A percentile compares a stretch with the other conserved stretches of the same genome.
These are phyloP conservation scores for Tricholoma hemisulphureum DNA, from an alignment of 768 basidiomycete species.

Conservation along the genomic window DNA sequence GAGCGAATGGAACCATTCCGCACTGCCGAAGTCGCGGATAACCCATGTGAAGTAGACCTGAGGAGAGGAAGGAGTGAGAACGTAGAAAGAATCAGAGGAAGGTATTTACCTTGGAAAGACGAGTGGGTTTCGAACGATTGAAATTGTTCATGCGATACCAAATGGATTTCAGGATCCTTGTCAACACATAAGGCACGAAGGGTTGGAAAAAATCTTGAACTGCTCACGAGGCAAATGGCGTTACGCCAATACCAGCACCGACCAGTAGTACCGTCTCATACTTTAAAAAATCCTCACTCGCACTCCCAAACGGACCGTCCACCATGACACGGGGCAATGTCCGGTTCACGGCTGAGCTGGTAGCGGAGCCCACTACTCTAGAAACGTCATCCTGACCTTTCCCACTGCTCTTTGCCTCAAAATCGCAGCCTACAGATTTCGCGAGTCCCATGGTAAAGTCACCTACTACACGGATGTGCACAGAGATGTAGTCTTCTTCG, in stretches of 20 bases:
- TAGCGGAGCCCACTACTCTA: slow-evolving; percentile 57
- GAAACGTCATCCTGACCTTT: slow-evolving; percentile 39
- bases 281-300: slow-evolving; percentile 88
- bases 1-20: slow-evolving; percentile 94
- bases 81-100: background rate
- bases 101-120: slow-evolving; percentile 69
- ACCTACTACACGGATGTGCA: slow-evolving; percentile 90
- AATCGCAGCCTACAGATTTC: slow-evolving; percentile 80
- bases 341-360: slow-evolving; percentile 62
- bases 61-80: background rate
- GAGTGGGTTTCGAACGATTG: slow-evolving; percentile 68
- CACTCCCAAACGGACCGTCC: slow-evolving; percentile 92
- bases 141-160: slow-evolving; percentile 97
- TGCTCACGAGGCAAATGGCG: slow-evolving; percentile 90
- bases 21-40: slow-evolving; percentile 86
- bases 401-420: slow-evolving; percentile 55
- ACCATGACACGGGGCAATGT: slow-evolving; percentile 91
- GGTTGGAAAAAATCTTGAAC: background rate
- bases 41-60: slow-evolving; percentile 92
- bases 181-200: background rate
- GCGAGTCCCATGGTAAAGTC: slow-evolving; percentile 87
- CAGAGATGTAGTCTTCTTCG: slow-evolving; percentile 92
- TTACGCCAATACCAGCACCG: slow-evolving; percentile 95
- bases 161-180: slow-evolving; percentile 83
- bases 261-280: slow-evolving; percentile 88